Conservation (phyloP, 306 rosid genomes). For the Pueraria montana region DNA sequence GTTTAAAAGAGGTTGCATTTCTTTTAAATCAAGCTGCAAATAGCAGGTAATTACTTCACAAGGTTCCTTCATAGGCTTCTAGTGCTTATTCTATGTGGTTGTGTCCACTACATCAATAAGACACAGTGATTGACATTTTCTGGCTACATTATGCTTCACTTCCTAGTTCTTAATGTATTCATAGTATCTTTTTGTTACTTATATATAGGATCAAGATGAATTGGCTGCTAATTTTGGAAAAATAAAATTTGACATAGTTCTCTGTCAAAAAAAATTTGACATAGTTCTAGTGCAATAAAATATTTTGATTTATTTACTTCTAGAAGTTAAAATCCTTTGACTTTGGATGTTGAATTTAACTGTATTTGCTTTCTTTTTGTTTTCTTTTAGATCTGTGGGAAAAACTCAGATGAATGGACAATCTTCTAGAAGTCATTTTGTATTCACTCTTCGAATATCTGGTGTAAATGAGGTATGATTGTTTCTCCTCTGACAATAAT, state of each 20-base stretch:
- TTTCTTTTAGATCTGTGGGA: slow-evolving; percentile 81
- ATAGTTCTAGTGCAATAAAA: not conserved
- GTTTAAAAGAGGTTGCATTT: slow-evolving; percentile 88
- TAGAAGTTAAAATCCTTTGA: slow-evolving; percentile 25
- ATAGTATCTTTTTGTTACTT: not conserved
- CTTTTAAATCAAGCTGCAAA: slow-evolving; percentile 88
- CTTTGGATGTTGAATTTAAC: slow-evolving; percentile 12
- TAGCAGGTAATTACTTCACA: slow-evolving; percentile 73
- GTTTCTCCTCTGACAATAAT: slow-evolving; percentile 9
- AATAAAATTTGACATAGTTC: not conserved
- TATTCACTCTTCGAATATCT: slow-evolving; percentile 89
- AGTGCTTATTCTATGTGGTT: slow-evolving; percentile 6
- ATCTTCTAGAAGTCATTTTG: slow-evolving; percentile 98
- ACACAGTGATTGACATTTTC: not conserved
- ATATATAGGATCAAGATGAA: slow-evolving; percentile 21
- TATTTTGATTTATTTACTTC: slow-evolving; percentile 7
- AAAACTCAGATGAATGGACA: slow-evolving; percentile 98
- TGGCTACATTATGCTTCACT: not conserved
- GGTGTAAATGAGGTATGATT: slow-evolving; percentile 87
- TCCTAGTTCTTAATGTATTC: slow-evolving; percentile 8
- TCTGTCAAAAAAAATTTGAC: too few species aligned
- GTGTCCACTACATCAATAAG: not conserved
- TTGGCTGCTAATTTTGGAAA: not conserved
- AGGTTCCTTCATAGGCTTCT: slow-evolving; percentile 36
- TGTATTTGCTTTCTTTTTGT: slow-evolving; percentile 21